These are phyloP conservation scores for Linnemannia schmuckeri DNA, from an alignment of 192 early-diverging fungal genomes.

Conservation along the genomic window DNA sequence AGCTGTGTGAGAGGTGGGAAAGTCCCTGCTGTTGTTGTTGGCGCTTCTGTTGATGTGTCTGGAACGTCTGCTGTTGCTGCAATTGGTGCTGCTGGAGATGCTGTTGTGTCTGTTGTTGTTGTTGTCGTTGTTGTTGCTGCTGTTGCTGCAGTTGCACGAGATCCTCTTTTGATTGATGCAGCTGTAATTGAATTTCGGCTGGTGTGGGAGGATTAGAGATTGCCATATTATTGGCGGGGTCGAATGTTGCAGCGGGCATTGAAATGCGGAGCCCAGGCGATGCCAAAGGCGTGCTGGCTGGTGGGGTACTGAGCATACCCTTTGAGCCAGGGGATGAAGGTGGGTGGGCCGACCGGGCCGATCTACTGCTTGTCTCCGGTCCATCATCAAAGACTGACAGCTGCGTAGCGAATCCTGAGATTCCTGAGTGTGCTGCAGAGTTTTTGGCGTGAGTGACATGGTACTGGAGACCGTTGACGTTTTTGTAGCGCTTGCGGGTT, in stretches of 20 bases:
- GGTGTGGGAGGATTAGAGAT: slow-evolving; percentile 42
- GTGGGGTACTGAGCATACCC: slow-evolving; percentile 11
- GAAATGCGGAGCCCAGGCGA: slow-evolving; percentile 22
- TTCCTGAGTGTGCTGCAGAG: slow-evolving; percentile 28
- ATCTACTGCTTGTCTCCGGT: neutral
- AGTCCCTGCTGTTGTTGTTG: slow-evolving; percentile 12
- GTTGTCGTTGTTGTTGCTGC: neutral
- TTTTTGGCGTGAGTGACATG: slow-evolving; percentile 78
- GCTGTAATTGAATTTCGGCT: slow-evolving; percentile 39
- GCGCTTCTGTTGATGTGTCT: neutral
- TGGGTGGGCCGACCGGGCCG: neutral
- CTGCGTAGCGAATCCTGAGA: neutral
- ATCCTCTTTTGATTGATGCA: slow-evolving; percentile 32
- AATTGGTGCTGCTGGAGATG: neutral
- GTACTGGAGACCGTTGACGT: slow-evolving; percentile 86
- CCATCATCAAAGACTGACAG: neutral
- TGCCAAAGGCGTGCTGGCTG: neutral
- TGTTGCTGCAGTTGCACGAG: slow-evolving; percentile 1
- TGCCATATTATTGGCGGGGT: slow-evolving; percentile 20
- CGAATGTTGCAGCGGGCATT: slow-evolving; percentile 19
- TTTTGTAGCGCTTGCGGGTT: slow-evolving; percentile 84
- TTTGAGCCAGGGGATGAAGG: neutral
- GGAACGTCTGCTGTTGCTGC: neutral
- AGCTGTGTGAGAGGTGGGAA: slow-evolving; percentile 19
- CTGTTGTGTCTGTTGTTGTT: slow-evolving; percentile 1